Base-by-base conservation (phyloP, 176 grass and related monocot genomes). In the Zoysia pacifica region DNA sequence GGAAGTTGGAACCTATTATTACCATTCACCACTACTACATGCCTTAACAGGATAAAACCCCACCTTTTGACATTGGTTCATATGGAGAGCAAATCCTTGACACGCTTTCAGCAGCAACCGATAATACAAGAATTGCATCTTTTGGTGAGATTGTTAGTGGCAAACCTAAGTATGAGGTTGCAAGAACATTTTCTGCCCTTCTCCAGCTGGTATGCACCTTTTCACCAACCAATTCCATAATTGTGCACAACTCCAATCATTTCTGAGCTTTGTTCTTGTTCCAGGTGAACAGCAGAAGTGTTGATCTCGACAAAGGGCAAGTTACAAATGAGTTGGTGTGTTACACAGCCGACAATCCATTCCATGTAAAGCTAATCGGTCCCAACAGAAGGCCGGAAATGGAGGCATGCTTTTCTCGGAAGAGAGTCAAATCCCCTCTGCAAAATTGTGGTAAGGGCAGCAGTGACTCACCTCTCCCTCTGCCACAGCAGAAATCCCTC, bases 151-250 rank as follows among this genome's bases (percentile, higher is more conserved):
- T 99, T 85, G 90, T 95, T 65, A 65, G 50, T 45, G 84, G 82
- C 62, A 91, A 70, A 82, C 76, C 86, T 19, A 95, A 95, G 79
- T 90, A 91, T 9, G 90, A 99, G 81, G 88, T 91, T 82, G 90
- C 96, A 43, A 90, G 96, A 70, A 91, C 90, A 48, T 99, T 99
- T 88, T 99, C 92, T 85, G 96, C 96, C n/a, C 90, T 99, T 75
- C 90, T 99, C 46, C 96, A 99, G 86, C 84, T 99, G 96, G 96
- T 99, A 91, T 69, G 38, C 47, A 66, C 63, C 42, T 62, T 72
- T 72, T 36, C 52, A 44, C 46, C 9, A 72, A 28, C 9, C 53
- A 72, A 50, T 36, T 64, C 72, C 62, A 9, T 15, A 51, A 44
- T 10, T 46, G 72, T 11, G 37, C 1, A 11, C 52, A 58, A 20